A percentile compares a stretch with the other conserved stretches of the same genome.
Conservation (phyloP, 768 basidiomycete species). For the Rhodotorula paludigena region DNA sequence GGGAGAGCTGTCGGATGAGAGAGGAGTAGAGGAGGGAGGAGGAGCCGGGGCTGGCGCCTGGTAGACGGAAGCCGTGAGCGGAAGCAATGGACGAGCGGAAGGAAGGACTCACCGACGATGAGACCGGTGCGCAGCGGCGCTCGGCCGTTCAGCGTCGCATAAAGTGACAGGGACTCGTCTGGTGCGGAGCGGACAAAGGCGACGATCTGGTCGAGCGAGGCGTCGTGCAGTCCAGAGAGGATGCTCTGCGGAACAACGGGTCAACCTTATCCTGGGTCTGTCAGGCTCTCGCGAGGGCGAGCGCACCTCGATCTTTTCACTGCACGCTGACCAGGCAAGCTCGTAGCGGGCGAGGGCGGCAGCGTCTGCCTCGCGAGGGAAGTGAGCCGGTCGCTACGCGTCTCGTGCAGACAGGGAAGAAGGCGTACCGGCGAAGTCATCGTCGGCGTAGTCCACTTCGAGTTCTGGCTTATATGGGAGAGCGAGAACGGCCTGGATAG, state of each 20-base stretch:
- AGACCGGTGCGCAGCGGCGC: constrained; percentile 20
- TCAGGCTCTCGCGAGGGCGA: background rate
- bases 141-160: background rate
- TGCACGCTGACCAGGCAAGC: constrained; percentile 8
- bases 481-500: constrained; percentile 24
- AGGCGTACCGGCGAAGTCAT: background rate
- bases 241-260: background rate
- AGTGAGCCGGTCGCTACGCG: background rate
- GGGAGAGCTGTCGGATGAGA: constrained; percentile 21
- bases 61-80: background rate
- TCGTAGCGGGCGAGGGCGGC: constrained; percentile 10
- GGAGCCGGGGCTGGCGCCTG: constrained; percentile 35
- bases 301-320: constrained; percentile 15
- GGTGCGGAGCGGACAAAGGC: constrained; percentile 5
- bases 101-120: constrained; percentile 24
- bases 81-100: background rate
- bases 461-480: constrained; percentile 19
- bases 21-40: constrained; percentile 33
- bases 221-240: constrained; percentile 27
- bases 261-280: background rate
- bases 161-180: background rate
- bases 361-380: background rate
- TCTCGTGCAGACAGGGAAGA: too few relatives aligned
- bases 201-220: constrained; percentile 33
- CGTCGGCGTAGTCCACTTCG: background rate